Conservation (phyloP, 257 asterid species). For the Vinca minor region DNA sequence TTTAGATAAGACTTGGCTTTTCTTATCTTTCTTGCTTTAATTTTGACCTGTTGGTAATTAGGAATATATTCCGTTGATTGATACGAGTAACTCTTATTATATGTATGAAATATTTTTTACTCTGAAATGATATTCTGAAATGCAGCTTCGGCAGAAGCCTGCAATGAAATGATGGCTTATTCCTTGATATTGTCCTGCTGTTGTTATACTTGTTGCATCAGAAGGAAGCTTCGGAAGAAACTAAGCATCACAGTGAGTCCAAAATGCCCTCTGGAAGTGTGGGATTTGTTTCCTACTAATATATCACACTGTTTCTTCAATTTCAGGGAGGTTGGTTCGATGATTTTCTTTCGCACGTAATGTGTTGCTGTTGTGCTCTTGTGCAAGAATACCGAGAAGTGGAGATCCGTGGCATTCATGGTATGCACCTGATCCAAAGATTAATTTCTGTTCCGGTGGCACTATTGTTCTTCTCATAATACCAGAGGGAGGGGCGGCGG, state of each 20-base stretch:
- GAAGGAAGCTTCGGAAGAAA: conserved; percentile 58
- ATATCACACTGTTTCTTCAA: conserved; percentile 11
- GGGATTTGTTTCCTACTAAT: background rate
- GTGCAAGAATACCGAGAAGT: conserved; percentile 89
- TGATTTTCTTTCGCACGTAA: conserved; percentile 78
- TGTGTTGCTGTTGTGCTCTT: conserved; percentile 96
- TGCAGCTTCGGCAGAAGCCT: conserved; percentile 78
- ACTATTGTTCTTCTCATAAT: background rate
- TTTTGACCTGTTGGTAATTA: background rate
- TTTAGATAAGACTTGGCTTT: background rate
- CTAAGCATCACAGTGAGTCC: conserved; percentile 56
- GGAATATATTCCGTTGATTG: background rate
- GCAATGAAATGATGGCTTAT: conserved; percentile 86
- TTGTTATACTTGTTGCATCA: conserved; percentile 88
- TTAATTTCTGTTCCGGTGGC: background rate
- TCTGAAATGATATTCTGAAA: conserved; percentile 16
- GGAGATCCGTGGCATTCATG: conserved; percentile 51
- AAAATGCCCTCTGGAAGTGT: background rate
- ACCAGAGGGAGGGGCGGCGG: no score
- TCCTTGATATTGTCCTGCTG: conserved; percentile 81
- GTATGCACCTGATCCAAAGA: conserved; percentile 27
- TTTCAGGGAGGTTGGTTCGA: conserved; percentile 72
- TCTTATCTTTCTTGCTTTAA: background rate
- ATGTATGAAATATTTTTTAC: background rate
- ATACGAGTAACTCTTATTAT: background rate